phyloP scores from a whole-genome alignment of 768 basidiomycete genomes.

The Tricholoma terreum region DNA sequence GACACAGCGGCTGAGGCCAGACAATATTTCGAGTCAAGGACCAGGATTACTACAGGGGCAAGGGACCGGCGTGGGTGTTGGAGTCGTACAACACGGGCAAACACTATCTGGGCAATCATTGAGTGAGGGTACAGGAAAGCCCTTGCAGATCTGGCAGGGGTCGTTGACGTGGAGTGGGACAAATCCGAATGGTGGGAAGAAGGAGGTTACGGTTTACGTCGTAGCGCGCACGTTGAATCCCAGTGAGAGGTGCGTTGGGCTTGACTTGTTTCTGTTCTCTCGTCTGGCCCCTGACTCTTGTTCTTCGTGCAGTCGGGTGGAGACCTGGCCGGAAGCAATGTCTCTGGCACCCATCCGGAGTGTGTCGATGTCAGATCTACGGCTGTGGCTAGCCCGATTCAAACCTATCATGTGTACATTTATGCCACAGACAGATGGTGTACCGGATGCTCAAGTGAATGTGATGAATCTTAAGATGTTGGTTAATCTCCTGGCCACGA shows the following conservation, averaged over 20 bases:
- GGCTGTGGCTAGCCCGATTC: constrained; percentile 45
- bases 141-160: constrained; percentile 43
- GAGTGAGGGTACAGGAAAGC: constrained; percentile 10
- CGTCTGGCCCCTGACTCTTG: neutral
- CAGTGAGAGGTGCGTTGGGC: constrained; percentile 31
- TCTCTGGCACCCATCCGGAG: constrained; percentile 38
- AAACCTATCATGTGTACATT: constrained; percentile 43
- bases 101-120: neutral
- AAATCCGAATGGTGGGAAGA: constrained; percentile 31
- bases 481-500: constrained; percentile 37
- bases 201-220: constrained; percentile 44
- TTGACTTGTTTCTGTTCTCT: neutral
- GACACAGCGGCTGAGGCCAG: constrained; percentile 16
- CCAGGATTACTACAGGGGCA: neutral
- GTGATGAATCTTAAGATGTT: constrained; percentile 41
- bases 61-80: neutral
- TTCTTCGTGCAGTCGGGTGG: constrained; percentile 36
- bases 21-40: constrained; percentile 1
- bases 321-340: constrained; percentile 52
- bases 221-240: constrained; percentile 25
- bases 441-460: constrained; percentile 37
- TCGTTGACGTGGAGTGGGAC: constrained; percentile 43
- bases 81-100: neutral
- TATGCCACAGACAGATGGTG: constrained; percentile 23
- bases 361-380: constrained; percentile 38